These are phyloP conservation scores for Daldinia concentrica DNA, from an alignment of 495 filamentous ascomycete genomes.

Conservation along the genomic window DNA sequence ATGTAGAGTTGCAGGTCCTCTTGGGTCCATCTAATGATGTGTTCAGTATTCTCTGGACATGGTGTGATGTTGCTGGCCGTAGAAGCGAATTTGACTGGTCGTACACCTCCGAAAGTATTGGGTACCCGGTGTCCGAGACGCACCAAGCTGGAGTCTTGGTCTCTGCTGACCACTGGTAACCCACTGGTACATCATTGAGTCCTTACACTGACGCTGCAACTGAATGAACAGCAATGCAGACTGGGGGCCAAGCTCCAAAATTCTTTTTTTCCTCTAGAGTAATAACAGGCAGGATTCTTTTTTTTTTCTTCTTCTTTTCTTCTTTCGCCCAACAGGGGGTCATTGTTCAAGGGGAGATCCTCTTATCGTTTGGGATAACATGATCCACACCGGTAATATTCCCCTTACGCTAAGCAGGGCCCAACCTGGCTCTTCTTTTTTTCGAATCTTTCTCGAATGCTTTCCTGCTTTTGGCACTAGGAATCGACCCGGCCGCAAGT, in stretches of 20 bases:
- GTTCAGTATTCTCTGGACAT: conserved; percentile 41
- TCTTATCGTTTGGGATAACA: conserved; percentile 41
- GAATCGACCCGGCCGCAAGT: conserved; percentile 44
- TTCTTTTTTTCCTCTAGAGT: conserved; percentile 25
- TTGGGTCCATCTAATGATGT: conserved; percentile 43
- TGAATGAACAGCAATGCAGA: conserved; percentile 41
- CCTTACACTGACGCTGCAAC: conserved; percentile 13
- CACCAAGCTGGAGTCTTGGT: conserved; percentile 26
- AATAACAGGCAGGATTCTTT: background rate
- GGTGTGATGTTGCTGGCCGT: conserved; percentile 40
- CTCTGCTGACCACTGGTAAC: conserved; percentile 23
- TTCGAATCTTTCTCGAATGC: conserved; percentile 51
- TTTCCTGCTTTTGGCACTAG: conserved; percentile 38
- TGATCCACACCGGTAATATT: conserved; percentile 48
- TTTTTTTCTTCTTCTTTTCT: conserved; percentile 28
- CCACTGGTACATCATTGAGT: background rate
- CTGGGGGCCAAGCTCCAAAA: conserved; percentile 33
- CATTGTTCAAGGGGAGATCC: conserved; percentile 43
- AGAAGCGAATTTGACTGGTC: conserved; percentile 33
- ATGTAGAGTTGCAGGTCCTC: conserved; percentile 26
- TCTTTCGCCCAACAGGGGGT: conserved; percentile 22
- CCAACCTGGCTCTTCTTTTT: conserved; percentile 39
- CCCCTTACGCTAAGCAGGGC: conserved; percentile 47
- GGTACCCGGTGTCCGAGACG: conserved; percentile 40
- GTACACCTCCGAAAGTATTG: conserved; percentile 40